Conservation (phyloP, 345 rosid species). For the Orychophragmus violaceus region DNA sequence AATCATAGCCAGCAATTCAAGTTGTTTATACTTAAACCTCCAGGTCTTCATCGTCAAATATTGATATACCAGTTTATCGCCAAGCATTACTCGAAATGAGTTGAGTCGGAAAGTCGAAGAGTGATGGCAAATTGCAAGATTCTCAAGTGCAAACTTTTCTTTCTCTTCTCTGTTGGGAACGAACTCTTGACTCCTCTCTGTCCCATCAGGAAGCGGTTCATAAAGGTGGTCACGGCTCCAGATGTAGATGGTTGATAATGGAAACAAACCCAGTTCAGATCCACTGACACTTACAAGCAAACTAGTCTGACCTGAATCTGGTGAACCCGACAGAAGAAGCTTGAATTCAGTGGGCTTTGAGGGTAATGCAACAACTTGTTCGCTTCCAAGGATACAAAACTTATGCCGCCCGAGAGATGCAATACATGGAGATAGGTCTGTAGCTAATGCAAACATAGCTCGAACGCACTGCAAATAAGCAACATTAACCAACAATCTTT, state of each 20-base stretch:
- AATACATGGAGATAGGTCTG: constrained; percentile 87
- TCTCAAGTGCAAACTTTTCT: constrained; percentile 74
- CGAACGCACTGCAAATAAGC: constrained; percentile 66
- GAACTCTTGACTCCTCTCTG: constrained; percentile 74
- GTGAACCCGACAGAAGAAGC: constrained; percentile 69
- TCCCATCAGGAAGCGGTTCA: constrained; percentile 75
- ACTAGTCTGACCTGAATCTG: constrained; percentile 89
- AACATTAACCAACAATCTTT: constrained; percentile 64
- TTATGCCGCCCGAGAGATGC: constrained; percentile 71
- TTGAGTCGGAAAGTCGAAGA: too few species aligned
- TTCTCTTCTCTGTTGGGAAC: constrained; percentile 72
- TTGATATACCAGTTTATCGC: too few species aligned
- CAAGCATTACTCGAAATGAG: too few species aligned
- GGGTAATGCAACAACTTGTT: constrained; percentile 74
- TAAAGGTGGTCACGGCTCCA: constrained; percentile 97
- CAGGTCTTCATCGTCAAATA: too few species aligned
- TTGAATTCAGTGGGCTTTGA: constrained; percentile 56
- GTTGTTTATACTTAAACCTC: too few species aligned
- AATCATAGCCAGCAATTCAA: too few species aligned
- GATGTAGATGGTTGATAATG: constrained; percentile 81
- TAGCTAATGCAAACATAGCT: constrained; percentile 81
- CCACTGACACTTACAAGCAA: constrained; percentile 63
- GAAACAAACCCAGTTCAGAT: constrained; percentile 73
- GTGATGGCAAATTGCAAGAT: constrained; percentile 80
- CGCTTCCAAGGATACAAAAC: constrained; percentile 81